Evolutionary conservation across 352 stramenopile species (phyloP), one percentile per base, ranked within the genome.

Genomic region (Pythium insidiosum): DNA sequence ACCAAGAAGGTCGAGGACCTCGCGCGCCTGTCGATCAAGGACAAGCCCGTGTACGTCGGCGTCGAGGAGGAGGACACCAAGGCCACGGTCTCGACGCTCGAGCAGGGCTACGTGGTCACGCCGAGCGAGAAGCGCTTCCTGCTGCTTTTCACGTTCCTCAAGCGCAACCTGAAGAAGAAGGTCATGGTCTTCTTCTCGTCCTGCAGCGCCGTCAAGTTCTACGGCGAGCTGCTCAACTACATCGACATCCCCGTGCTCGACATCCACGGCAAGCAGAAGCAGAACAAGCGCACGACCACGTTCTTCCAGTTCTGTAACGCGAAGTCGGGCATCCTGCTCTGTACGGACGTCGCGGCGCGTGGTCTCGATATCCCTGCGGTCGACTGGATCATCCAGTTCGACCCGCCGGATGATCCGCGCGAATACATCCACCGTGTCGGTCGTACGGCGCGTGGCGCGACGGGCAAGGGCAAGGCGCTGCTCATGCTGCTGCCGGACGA

Each of bases 81-180:
- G 45, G 87, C 95, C 3, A 99, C 96, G 0, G 88, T 97, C 7
- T 80, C 78, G 33, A 95, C 89, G 21, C 65, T 99, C 34, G 94
- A 98, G 58, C 95, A 99, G 62, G 97, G 97, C 29, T 99, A 99
- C 63, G 95, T 99, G 11, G 96, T 98, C 30, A 98, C 94, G 53
- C 87, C 93, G 9, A 97, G 86, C 38, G 94, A 98, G 50, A 97
- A 98, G 72, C 90, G 97, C 25, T 99, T 99, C 58, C 72, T 99
- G 38, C 68, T 99, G 38, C 74, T 99, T 16, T 99, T 98, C 56
- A 98, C 97, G 9, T 99, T 99, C 68, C 64, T 99, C 21, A 99
- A 99, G 63, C 98, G 98, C 72, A 99, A 99, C 74, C 73, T 97
- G 46, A 98, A 98, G 58, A 99, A 99, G 61, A 99, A 99, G 62